These are phyloP conservation scores for Metarhizium humberi DNA, from an alignment of 2,329 filamentous ascomycete species.

Conservation along the genomic window DNA sequence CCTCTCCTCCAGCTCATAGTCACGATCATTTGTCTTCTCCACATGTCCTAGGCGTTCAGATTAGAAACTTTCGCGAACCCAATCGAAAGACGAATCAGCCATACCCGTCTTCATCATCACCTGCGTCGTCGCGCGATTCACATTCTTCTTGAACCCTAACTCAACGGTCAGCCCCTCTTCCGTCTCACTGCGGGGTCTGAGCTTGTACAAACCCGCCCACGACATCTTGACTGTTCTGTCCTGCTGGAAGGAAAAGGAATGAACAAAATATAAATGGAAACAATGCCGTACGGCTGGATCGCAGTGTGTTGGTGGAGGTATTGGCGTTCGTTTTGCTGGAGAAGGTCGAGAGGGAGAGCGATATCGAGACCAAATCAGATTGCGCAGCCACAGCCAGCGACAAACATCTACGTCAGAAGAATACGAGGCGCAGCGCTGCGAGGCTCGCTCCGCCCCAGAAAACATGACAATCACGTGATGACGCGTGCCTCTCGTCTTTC, in stretches of 20 bases:
- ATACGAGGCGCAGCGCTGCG: constrained; percentile 5
- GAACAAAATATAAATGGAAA: neutral
- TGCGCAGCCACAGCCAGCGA: constrained; percentile 25
- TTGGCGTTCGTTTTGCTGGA: neutral
- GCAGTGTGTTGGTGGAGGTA: neutral
- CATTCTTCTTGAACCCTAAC: constrained; percentile 67
- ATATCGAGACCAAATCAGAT: constrained; percentile 9
- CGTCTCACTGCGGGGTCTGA: neutral
- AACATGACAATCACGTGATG: constrained; percentile 18
- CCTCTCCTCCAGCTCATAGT: constrained; percentile 97
- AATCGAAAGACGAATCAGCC: constrained; percentile 12
- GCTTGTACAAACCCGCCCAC: constrained; percentile 52
- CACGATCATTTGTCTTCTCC: constrained; percentile 95
- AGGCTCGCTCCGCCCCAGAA: constrained; percentile 9
- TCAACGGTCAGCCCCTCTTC: constrained; percentile 21
- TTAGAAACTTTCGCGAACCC: neutral
- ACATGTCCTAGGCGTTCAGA: constrained; percentile 60
- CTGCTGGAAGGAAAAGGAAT: constrained; percentile 3
- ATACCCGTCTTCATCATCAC: constrained; percentile 98
- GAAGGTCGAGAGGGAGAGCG: neutral
- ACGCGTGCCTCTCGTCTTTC: constrained; percentile 9
- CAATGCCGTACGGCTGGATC: neutral
- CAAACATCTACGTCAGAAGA: constrained; percentile 9
- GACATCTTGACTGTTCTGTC: constrained; percentile 42
- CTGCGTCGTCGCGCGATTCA: constrained; percentile 97